These are phyloP conservation scores for Garcileccinum viscosum DNA, from an alignment of 1,284 basidiomycete genomes.

Conservation along the genomic window DNA sequence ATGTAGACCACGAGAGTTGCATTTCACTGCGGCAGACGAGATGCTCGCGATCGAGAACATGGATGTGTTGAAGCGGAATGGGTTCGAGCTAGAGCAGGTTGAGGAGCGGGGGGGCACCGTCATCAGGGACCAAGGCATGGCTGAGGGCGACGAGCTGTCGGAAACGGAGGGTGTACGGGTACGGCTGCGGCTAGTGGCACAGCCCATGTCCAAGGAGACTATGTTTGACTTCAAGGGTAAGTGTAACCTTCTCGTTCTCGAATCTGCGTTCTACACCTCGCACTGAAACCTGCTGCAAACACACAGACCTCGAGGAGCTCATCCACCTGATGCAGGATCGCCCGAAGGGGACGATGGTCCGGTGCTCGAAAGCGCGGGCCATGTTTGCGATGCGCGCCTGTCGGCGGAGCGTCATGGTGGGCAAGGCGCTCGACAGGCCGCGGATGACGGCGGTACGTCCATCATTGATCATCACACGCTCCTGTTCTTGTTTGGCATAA, in stretches of 20 bases:
- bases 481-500: neutral
- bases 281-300: neutral
- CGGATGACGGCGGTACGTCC: slow-evolving; percentile 82
- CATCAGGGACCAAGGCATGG: slow-evolving; percentile 3
- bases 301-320: slow-evolving; percentile 91
- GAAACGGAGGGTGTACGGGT: slow-evolving; percentile 38
- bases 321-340: slow-evolving; percentile 84
- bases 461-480: too few relatives aligned
- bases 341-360: slow-evolving; percentile 79
- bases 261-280: neutral
- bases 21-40: slow-evolving; percentile 91
- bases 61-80: slow-evolving; percentile 82
- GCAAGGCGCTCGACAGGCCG: slow-evolving; percentile 75
- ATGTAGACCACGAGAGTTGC: slow-evolving; percentile 75
- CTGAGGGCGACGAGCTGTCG: neutral
- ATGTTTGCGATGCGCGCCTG: slow-evolving; percentile 99
- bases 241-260: neutral
- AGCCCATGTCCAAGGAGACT: slow-evolving; percentile 91
- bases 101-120: slow-evolving; percentile 52
- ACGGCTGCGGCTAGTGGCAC: slow-evolving; percentile 76
- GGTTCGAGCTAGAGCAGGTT: slow-evolving; percentile 78
- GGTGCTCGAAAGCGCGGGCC: slow-evolving; percentile 90
- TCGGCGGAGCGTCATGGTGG: slow-evolving; percentile 96
- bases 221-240: slow-evolving; percentile 72
- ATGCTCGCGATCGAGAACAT: slow-evolving; percentile 88